Conservation (phyloP, 2,329 filamentous ascomycete genomes). For the Pseudocercospora eumusae region DNA sequence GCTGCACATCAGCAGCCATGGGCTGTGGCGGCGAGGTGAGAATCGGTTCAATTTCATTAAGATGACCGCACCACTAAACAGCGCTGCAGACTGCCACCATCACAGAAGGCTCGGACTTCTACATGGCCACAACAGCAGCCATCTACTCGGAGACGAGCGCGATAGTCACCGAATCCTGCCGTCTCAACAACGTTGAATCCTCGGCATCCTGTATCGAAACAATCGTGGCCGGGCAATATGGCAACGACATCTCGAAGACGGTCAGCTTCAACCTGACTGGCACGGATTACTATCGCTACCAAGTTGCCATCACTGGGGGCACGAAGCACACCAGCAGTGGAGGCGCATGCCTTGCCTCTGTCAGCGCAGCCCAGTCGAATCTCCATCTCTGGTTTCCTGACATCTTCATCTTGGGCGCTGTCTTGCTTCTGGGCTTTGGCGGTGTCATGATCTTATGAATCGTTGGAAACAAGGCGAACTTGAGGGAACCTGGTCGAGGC, state of each 20-base stretch:
- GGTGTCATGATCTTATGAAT: not conserved
- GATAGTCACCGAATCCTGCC: slow-evolving; percentile 30
- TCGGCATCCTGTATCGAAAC: slow-evolving; percentile 28
- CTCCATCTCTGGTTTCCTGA: not conserved
- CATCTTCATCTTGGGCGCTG: not conserved
- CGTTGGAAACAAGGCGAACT: not conserved
- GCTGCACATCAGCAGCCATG: slow-evolving; percentile 28
- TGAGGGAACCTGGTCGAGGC: not conserved
- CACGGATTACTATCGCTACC: slow-evolving; percentile 27
- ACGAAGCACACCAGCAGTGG: slow-evolving; percentile 23
- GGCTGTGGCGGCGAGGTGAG: slow-evolving; percentile 22
- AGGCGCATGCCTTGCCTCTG: slow-evolving; percentile 24
- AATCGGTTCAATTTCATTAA: not conserved
- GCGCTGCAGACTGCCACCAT: slow-evolving; percentile 28
- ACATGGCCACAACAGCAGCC: slow-evolving; percentile 29
- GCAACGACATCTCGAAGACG: slow-evolving; percentile 24
- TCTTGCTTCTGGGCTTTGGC: not conserved
- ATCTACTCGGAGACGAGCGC: slow-evolving; percentile 31
- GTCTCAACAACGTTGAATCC: slow-evolving; percentile 18
- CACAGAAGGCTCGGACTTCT: slow-evolving; percentile 29
- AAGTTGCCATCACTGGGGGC: slow-evolving; percentile 27
- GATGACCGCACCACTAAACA: not conserved
- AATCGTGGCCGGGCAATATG: slow-evolving; percentile 25
- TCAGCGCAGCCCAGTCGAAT: slow-evolving; percentile 6
- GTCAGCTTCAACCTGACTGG: slow-evolving; percentile 29